Evolutionary conservation across 1,284 basidiomycete species (phyloP).

Genomic region (Apiotrichum gracile): DNA sequence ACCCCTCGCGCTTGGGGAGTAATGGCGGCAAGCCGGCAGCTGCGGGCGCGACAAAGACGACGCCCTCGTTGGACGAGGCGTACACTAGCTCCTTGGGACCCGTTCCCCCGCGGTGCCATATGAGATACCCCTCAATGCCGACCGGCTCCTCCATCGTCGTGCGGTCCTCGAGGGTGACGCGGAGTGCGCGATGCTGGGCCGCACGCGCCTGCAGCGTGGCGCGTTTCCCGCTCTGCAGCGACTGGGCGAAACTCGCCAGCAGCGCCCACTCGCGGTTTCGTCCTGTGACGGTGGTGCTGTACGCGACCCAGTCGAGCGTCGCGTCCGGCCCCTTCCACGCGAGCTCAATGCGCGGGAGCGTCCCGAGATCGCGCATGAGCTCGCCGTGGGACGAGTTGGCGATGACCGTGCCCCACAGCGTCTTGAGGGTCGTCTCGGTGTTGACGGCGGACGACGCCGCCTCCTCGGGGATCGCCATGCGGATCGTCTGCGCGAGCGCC

Average conservation of each 20-base stretch:
- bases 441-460: conserved; percentile 23
- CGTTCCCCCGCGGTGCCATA: conserved; percentile 19
- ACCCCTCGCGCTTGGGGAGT: conserved; percentile 20
- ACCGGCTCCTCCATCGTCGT: conserved; percentile 37
- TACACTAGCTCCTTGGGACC: conserved; percentile 30
- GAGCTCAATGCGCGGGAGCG: conserved; percentile 25
- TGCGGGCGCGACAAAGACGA: conserved; percentile 28
- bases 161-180: conserved; percentile 35
- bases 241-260: conserved; percentile 31
- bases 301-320: conserved; percentile 43
- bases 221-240: conserved; percentile 6
- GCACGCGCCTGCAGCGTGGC: conserved; percentile 32
- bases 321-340: conserved; percentile 38
- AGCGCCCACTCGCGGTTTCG: conserved; percentile 36
- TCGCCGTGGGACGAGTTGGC: conserved; percentile 24
- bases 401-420: conserved; percentile 28
- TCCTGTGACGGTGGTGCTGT: conserved; percentile 30
- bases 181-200: conserved; percentile 31
- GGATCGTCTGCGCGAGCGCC: conserved; percentile 27
- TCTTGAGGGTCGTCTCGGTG: conserved; percentile 19
- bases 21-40: conserved; percentile 32
- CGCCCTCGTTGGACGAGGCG: conserved; percentile 36
- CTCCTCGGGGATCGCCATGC: conserved; percentile 31
- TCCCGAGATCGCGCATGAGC: conserved; percentile 19
- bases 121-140: conserved; percentile 41